Evolutionary conservation across 2,329 filamentous ascomycete genomes (phyloP).

Genomic region (Nemania sp.): DNA sequence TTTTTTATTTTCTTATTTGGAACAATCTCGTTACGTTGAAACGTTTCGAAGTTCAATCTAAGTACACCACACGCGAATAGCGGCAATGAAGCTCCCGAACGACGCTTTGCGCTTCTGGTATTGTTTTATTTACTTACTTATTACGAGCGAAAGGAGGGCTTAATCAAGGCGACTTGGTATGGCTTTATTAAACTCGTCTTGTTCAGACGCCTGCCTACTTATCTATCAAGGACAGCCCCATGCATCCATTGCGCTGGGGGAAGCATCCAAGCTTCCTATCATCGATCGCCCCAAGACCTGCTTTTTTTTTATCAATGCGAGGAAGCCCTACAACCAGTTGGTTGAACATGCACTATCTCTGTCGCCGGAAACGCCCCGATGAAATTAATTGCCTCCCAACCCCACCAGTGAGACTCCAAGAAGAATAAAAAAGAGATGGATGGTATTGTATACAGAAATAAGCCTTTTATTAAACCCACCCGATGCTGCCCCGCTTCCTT

Average conservation of each 20-base stretch:
- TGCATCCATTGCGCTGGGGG: not conserved
- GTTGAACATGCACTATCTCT: constrained; percentile 2
- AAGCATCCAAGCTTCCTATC: not conserved
- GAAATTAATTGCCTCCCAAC: not conserved
- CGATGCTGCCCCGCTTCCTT: not conserved
- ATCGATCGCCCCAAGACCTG: not conserved
- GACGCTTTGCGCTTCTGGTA: not conserved
- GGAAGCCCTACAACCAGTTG: not conserved
- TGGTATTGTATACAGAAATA: constrained; percentile 4
- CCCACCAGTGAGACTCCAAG: not conserved
- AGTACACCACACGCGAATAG: not conserved
- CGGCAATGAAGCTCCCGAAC: not conserved
- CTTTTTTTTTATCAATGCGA: not conserved
- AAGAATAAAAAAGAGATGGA: not conserved
- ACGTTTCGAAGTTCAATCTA: not conserved
- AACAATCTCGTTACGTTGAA: not conserved
- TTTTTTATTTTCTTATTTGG: too few species aligned
- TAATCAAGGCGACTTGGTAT: not conserved
- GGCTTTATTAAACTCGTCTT: not conserved
- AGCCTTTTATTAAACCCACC: constrained; percentile 10
- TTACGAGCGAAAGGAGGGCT: not conserved
- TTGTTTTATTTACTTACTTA: not conserved
- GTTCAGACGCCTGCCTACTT: not conserved
- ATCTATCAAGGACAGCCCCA: not conserved
- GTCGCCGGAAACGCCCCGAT: constrained; percentile 9